Base-by-base conservation (phyloP, 371 early-diverging fungal genomes). In the Rhizopus arrhizus region DNA sequence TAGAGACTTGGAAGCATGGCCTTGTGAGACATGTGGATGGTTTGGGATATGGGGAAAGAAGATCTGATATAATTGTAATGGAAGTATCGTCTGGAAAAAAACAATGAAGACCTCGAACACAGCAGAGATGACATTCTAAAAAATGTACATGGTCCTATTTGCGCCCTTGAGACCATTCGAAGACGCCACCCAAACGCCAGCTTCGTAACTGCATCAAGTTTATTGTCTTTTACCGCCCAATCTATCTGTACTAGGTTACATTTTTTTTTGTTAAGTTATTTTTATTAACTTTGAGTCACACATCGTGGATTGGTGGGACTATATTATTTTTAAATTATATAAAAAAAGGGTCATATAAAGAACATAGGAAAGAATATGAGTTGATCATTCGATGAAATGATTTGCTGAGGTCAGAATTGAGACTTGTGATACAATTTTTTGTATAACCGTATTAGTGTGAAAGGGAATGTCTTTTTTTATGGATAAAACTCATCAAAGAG, bases 1-100 rank as follows among this genome's bases (percentile, higher is more conserved):
- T 52, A 53, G 57, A 59, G 36, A 54, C 49, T 35, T 64, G 64
- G 65, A 65, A 53, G 43, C 38, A 47, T 31, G 45, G 57, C 31
- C 43, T 61, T 15, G 49, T 40, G 47, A 58, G 61, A 54, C 43
- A 49, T 58, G 47, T 43, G 29, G 45, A 63, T 53, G 54, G 53
- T 48, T 48, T 63, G 29, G 53, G 62, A 34, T 62, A 54, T 34
- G 46, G 15, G 3, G 29, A 43, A 41, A 12, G 46, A 53, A 34
- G 41, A 41, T 45, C 50, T 53, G 58, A 58, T 15, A 38, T 58
- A 36, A 42, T 57, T 45, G 49, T 31, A 45, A 47, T 63, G 54
- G 47, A 57, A 42, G 46, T 45, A 52, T 52, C 63, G 42, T 55
- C 55, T 41, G 54, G 48, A 59, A 40, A 50, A 38, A 53, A 50